Evolutionary conservation across 441 rosid species (phyloP).

Genomic region (Manihot esculenta): DNA sequence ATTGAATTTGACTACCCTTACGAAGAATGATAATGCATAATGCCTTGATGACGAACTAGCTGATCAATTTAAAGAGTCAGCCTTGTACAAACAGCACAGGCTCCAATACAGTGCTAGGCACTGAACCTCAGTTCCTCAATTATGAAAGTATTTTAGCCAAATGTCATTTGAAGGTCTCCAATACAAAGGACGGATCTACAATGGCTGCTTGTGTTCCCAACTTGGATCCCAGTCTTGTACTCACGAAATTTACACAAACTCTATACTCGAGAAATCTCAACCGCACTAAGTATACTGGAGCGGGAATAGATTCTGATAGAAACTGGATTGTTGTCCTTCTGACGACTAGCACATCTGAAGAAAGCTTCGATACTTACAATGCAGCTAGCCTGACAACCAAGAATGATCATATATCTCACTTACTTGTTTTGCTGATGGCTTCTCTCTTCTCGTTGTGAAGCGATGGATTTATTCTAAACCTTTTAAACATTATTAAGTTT

Average conservation of each 20-base stretch:
- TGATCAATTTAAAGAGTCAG: constrained; percentile 64
- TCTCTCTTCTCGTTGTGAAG: constrained; percentile 38
- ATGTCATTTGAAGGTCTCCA: constrained; percentile 74
- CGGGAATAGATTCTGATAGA: constrained; percentile 72
- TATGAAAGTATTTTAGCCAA: constrained; percentile 58
- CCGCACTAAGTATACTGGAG: constrained; percentile 65
- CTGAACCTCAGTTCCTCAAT: constrained; percentile 61
- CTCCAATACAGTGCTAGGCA: constrained; percentile 79
- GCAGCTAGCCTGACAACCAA: constrained; percentile 34
- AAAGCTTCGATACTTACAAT: constrained; percentile 47
- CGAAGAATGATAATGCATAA: constrained; percentile 68
- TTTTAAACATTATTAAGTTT: too few relatives aligned
- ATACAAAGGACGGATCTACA: constrained; percentile 66
- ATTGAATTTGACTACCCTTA: constrained; percentile 53
- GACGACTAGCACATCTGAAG: constrained; percentile 68
- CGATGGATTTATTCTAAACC: too few relatives aligned
- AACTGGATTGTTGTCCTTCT: constrained; percentile 85
- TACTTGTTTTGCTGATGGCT: constrained; percentile 34
- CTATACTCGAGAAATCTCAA: constrained; percentile 59
- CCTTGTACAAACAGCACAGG: constrained; percentile 85
- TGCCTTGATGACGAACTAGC: constrained; percentile 85
- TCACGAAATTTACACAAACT: constrained; percentile 69
- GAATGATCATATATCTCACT: constrained; percentile 24
- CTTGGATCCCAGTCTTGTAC: constrained; percentile 56
- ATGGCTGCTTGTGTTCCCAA: constrained; percentile 94